phyloP scores from a whole-genome alignment of 768 basidiomycete genomes.

The Boletus vermiculosoides region DNA sequence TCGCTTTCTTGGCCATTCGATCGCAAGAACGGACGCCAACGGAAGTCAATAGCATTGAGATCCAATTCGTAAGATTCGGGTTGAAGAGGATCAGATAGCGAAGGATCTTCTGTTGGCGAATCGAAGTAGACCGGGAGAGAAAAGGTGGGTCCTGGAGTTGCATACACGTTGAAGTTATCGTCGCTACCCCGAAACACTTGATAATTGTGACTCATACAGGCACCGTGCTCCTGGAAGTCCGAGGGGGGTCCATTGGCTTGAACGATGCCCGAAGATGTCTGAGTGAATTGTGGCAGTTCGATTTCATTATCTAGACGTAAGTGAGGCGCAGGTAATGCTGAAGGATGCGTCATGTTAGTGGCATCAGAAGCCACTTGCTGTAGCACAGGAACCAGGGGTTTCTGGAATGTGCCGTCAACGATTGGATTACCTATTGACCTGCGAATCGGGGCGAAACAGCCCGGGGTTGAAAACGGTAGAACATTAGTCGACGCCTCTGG shows the following conservation, averaged over 20 bases:
- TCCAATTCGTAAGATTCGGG: slow-evolving; percentile 39
- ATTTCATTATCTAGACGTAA: slow-evolving; percentile 21
- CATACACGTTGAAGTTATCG: slow-evolving; percentile 30
- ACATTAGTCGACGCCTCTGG: not conserved
- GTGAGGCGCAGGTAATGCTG: slow-evolving; percentile 5
- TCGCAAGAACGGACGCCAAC: slow-evolving; percentile 51
- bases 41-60: slow-evolving; percentile 48
- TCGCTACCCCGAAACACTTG: slow-evolving; percentile 2
- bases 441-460: slow-evolving; percentile 16
- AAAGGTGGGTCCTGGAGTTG: slow-evolving; percentile 50
- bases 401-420: slow-evolving; percentile 1
- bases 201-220: not conserved
- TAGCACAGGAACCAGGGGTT: slow-evolving; percentile 1
- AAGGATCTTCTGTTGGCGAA: slow-evolving; percentile 50
- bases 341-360: slow-evolving; percentile 10
- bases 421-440: not conserved
- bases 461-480: slow-evolving; percentile 28
- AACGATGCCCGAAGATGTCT: slow-evolving; percentile 4
- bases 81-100: slow-evolving; percentile 38
- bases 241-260: slow-evolving; percentile 11
- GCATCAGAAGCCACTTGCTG: slow-evolving; percentile 11
- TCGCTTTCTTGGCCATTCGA: slow-evolving; percentile 17
- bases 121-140: slow-evolving; percentile 46
- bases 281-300: slow-evolving; percentile 1
- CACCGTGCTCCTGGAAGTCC: slow-evolving; percentile 11